Base-by-base conservation (phyloP, 1,139 yeast genomes). In the Geotrichum candidum region DNA sequence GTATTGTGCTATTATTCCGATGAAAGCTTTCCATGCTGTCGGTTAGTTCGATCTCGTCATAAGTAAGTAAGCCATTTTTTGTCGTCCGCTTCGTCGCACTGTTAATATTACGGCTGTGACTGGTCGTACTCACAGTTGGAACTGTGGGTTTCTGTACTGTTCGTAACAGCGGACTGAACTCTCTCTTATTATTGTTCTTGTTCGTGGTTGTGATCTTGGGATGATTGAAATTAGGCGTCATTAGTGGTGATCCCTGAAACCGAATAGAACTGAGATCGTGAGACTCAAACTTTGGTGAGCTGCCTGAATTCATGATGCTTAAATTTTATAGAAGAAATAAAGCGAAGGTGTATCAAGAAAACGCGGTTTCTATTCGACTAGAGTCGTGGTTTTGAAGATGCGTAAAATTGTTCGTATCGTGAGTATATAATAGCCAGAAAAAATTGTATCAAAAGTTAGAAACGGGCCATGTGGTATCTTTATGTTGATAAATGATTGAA, bases 161-260 rank as follows among this genome's bases (percentile, higher is more conserved):
- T 35, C 65, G 62, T 48, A 67, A 56, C 53, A 67, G 58, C 2
- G 69, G 69, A 22, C 67, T 61, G 61, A 67, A 67, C 58, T 67
- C 69, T 18, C 61, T 56, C 13, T 57, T 57, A 51, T 27, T 18
- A 51, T 25, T 51, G 41, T 56, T 15, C 25, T n/a, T n/a, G 22
- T n/a, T 41, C 3, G 48, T 41, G 10, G 48, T 41, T 18, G 48
- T 41, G 48, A 41, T 41, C 22, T 41, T 41, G 48, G 48, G 48
- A 41, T n/a, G 48, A 9, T 41, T 41, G 48, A 41, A 41, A n/a
- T 41, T 41, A 3, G 48, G 48, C 22, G 48, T 41, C 48, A 41
- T 41, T 18, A 41, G 5, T 5, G 48, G 48, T 23, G 48, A 41
- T 41, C 48, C 48, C 22, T 41, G 48, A 15, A 59, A 53, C 45